phyloP scores from a whole-genome alignment of 768 basidiomycete genomes.

The Ramaria rubella region DNA sequence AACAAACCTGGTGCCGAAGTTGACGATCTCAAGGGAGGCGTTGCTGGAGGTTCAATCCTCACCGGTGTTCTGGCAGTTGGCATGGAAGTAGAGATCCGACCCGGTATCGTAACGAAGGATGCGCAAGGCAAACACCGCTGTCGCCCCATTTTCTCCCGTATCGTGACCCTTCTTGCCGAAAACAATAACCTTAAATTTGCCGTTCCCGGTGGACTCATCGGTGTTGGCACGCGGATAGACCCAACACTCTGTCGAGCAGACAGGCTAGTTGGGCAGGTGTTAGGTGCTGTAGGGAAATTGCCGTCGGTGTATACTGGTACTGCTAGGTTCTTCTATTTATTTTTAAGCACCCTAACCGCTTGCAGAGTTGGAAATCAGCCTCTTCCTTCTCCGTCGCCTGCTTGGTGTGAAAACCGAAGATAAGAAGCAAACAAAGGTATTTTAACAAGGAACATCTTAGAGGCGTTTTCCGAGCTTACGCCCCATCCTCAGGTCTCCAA shows the following conservation, averaged over 20 bases:
- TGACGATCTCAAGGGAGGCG: slow-evolving; percentile 95
- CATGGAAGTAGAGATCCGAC: slow-evolving; percentile 93
- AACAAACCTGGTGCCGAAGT: slow-evolving; percentile 98
- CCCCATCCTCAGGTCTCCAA: slow-evolving; percentile 51
- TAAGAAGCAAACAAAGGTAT: slow-evolving; percentile 89
- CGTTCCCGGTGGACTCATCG: slow-evolving; percentile 95
- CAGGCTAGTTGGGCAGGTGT: slow-evolving; percentile 91
- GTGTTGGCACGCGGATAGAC: slow-evolving; percentile 96
- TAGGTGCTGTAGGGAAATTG: slow-evolving; percentile 90
- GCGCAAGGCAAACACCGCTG: slow-evolving; percentile 83
- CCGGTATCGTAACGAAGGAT: slow-evolving; percentile 96
- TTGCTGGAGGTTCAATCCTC: slow-evolving; percentile 94
- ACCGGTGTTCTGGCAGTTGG: slow-evolving; percentile 87
- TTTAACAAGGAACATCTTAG: neutral
- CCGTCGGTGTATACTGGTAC: slow-evolving; percentile 88
- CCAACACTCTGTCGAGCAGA: slow-evolving; percentile 96
- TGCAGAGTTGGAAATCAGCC: slow-evolving; percentile 81
- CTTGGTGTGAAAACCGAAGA: slow-evolving; percentile 99
- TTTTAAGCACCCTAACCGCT: neutral
- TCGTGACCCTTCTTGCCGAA: slow-evolving; percentile 91
- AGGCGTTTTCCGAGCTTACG: neutral
- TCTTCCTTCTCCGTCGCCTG: slow-evolving; percentile 91
- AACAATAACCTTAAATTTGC: slow-evolving; percentile 91
- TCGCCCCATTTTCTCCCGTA: slow-evolving; percentile 86
- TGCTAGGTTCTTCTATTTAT: slow-evolving; percentile 10